Evolutionary conservation across 78 protist genomes (phyloP).

Genomic region (Tieghemostelium lacteum): DNA sequence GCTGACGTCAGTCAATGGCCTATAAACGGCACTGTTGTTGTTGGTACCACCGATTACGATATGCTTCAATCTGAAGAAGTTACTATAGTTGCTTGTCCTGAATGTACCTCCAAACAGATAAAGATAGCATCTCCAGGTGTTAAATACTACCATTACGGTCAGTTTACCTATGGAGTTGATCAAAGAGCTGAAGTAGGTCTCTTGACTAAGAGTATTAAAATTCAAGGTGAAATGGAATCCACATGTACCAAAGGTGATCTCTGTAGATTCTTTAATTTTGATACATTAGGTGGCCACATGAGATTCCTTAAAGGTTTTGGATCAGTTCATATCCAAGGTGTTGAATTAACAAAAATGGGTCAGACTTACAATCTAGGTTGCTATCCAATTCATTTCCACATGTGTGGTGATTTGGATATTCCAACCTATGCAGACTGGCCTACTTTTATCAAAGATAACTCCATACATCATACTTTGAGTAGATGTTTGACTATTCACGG

Average conservation of each 20-base stretch:
- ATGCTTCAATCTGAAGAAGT: constrained; percentile 47
- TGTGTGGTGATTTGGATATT: constrained; percentile 75
- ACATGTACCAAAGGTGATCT: constrained; percentile 24
- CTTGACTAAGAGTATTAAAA: constrained; percentile 30
- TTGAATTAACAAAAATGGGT: constrained; percentile 72
- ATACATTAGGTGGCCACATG: constrained; percentile 61
- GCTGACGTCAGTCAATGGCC: constrained; percentile 51
- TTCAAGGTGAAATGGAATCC: constrained; percentile 40
- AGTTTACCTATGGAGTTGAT: constrained; percentile 53
- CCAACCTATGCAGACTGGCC: constrained; percentile 65
- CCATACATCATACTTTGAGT: constrained; percentile 76
- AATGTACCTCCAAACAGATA: constrained; percentile 34
- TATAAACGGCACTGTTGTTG: constrained; percentile 15
- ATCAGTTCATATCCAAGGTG: constrained; percentile 67
- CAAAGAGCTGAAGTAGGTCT: constrained; percentile 69
- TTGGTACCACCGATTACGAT: constrained; percentile 66
- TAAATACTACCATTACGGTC: constrained; percentile 60
- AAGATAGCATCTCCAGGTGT: not conserved
- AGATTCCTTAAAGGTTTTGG: constrained; percentile 24
- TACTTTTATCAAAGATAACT: constrained; percentile 48
- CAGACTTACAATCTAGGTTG: constrained; percentile 64
- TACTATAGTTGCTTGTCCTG: constrained; percentile 17
- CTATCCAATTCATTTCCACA: constrained; percentile 83
- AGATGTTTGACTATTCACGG: constrained; percentile 78
- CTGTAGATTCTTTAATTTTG: constrained; percentile 47